These are phyloP conservation scores for Sporobolomyces phaffii DNA, from an alignment of 768 basidiomycete genomes.

Conservation along the genomic window DNA sequence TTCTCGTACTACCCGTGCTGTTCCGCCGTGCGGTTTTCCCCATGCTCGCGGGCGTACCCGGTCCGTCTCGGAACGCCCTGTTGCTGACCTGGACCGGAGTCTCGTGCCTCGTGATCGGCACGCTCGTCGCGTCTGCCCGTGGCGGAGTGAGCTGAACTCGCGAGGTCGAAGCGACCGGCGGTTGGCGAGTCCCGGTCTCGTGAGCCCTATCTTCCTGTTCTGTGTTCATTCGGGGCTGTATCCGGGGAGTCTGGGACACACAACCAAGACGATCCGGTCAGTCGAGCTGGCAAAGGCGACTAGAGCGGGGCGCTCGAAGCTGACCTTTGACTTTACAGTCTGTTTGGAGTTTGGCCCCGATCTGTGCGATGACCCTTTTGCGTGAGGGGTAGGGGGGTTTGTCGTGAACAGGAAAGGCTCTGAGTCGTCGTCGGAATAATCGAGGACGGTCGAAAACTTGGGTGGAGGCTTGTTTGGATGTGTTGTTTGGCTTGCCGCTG, in stretches of 20 bases:
- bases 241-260: conserved; percentile 20
- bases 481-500: not conserved
- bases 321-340: conserved; percentile 5
- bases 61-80: conserved; percentile 18
- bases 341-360: not conserved
- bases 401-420: conserved; percentile 31
- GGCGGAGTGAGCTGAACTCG: conserved; percentile 13
- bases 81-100: conserved; percentile 35
- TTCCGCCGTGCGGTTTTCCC: conserved; percentile 7
- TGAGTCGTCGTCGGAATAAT: conserved; percentile 5
- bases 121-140: not conserved
- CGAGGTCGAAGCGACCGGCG: conserved; percentile 10
- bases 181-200: not conserved
- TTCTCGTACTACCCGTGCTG: conserved; percentile 21
- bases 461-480: conserved; percentile 24
- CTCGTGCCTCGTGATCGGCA: conserved; percentile 10
- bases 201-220: not conserved
- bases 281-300: not conserved
- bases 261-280: too few relatives aligned
- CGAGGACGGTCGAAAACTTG: conserved; percentile 8
- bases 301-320: not conserved
- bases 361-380: not conserved
- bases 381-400: conserved; percentile 30
- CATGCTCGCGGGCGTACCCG: conserved; percentile 16
- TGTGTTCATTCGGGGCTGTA: not conserved